These are phyloP conservation scores for Didymella sp. DNA, from an alignment of 2,329 filamentous ascomycete genomes.

Conservation along the genomic window DNA sequence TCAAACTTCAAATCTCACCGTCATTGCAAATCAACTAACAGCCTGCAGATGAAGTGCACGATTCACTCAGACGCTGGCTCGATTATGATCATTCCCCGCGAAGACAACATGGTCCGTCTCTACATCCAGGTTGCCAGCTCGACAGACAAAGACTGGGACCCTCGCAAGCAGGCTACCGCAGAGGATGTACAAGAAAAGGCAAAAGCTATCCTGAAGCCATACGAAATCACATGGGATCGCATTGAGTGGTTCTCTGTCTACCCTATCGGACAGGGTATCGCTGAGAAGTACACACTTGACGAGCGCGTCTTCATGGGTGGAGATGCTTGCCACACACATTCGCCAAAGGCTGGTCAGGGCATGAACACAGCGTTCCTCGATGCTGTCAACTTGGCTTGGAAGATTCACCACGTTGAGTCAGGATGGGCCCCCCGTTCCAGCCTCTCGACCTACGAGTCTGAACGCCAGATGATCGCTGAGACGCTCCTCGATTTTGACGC, in stretches of 20 bases:
- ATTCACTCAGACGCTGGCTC: conserved; percentile 69
- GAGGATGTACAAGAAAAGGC: conserved; percentile 66
- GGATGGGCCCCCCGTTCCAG: conserved; percentile 79
- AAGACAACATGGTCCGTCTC: conserved; percentile 62
- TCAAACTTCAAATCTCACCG: neutral
- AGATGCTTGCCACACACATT: conserved; percentile 69
- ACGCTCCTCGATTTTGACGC: conserved; percentile 85
- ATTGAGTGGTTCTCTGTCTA: conserved; percentile 72
- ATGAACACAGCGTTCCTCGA: conserved; percentile 68
- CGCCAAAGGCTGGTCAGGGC: conserved; percentile 69
- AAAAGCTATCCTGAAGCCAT: conserved; percentile 66
- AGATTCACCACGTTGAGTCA: conserved; percentile 87
- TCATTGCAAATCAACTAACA: conserved; percentile 17
- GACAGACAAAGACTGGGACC: conserved; percentile 66
- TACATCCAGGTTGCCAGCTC: conserved; percentile 69
- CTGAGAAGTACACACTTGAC: conserved; percentile 69
- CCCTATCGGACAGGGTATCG: conserved; percentile 70
- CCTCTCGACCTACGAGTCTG: conserved; percentile 83
- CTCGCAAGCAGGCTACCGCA: conserved; percentile 65
- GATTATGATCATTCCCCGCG: conserved; percentile 68
- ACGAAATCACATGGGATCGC: conserved; percentile 67
- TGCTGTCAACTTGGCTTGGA: conserved; percentile 92
- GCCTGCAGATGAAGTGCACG: conserved; percentile 67
- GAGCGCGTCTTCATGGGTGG: conserved; percentile 72
- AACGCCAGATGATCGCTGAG: conserved; percentile 85